Percentiles rank a stretch among this genome's conserved stretches.
Conservation (phyloP, 257 asterid genomes). For the Gentiana macrophylla region DNA sequence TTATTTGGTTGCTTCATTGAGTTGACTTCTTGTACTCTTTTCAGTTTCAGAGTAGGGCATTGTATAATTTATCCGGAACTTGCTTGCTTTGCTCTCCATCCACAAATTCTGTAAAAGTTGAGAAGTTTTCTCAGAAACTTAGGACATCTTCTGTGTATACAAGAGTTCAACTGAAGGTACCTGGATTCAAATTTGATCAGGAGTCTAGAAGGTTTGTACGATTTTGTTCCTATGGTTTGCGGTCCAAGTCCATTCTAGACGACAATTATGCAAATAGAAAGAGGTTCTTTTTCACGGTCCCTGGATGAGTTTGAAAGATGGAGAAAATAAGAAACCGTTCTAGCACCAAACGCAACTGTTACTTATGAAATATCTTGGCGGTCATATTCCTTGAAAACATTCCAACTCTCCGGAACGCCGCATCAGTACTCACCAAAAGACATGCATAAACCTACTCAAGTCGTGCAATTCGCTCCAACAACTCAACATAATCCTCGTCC, state of each 20-base stretch:
- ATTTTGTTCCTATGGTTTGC: slow-evolving; percentile 24
- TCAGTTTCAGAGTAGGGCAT: slow-evolving; percentile 47
- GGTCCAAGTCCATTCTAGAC: slow-evolving; percentile 10
- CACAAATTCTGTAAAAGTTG: slow-evolving; percentile 19
- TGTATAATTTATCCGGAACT: slow-evolving; percentile 26
- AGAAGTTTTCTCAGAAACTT: slow-evolving; percentile 21
- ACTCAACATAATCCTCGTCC: slow-evolving; percentile 62
- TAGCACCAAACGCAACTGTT: not conserved
- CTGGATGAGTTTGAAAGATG: slow-evolving; percentile 29
- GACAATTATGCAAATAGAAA: slow-evolving; percentile 15
- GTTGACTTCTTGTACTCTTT: slow-evolving; percentile 4
- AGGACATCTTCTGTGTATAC: slow-evolving; percentile 28
- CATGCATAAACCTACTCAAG: slow-evolving; percentile 48
- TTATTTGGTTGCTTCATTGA: not conserved
- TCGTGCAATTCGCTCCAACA: slow-evolving; percentile 49
- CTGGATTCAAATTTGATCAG: slow-evolving; percentile 23
- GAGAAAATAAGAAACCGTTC: slow-evolving; percentile 16
- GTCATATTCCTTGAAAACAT: slow-evolving; percentile 18
- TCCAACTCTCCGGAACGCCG: slow-evolving; percentile 14
- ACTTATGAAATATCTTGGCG: slow-evolving; percentile 3
- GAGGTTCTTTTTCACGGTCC: slow-evolving; percentile 38
- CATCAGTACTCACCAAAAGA: slow-evolving; percentile 21
- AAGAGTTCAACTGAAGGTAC: slow-evolving; percentile 15
- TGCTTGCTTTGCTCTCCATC: slow-evolving; percentile 32
- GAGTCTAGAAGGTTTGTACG: slow-evolving; percentile 17